phyloP scores from a whole-genome alignment of 345 rosid genomes.

The Gossypium raimondii region DNA sequence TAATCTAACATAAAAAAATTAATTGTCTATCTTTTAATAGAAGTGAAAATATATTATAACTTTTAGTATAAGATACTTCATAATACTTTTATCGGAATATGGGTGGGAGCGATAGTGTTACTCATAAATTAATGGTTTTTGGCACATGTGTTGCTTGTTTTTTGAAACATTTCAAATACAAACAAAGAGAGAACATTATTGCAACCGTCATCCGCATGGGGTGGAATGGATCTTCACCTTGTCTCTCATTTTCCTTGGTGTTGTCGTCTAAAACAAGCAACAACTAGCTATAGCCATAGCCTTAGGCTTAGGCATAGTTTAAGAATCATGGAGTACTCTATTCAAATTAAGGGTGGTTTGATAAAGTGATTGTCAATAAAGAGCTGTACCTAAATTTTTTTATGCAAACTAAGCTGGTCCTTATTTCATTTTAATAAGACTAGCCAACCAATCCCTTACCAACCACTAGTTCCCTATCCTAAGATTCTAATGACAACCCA shows the following conservation, averaged over 20 bases:
- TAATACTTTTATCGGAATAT: neutral
- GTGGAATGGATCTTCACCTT: neutral
- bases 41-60: too few relatives aligned
- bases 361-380: neutral
- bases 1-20: too few relatives aligned
- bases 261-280: neutral
- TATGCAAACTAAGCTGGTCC: neutral
- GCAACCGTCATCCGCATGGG: neutral
- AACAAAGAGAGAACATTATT: neutral
- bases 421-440: slow-evolving; percentile 1
- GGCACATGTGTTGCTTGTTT: neutral
- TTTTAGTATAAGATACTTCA: too few relatives aligned
- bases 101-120: neutral
- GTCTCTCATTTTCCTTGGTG: neutral
- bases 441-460: neutral
- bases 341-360: neutral
- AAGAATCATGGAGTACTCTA: neutral
- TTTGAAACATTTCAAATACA: neutral
- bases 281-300: neutral
- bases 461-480: neutral
- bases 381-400: neutral
- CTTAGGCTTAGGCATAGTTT: neutral
- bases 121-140: neutral
- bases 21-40: too few relatives aligned
- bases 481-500: neutral